Base-by-base conservation (phyloP, 371 early-diverging fungal genomes). In the Rhizopus stolonifer region DNA sequence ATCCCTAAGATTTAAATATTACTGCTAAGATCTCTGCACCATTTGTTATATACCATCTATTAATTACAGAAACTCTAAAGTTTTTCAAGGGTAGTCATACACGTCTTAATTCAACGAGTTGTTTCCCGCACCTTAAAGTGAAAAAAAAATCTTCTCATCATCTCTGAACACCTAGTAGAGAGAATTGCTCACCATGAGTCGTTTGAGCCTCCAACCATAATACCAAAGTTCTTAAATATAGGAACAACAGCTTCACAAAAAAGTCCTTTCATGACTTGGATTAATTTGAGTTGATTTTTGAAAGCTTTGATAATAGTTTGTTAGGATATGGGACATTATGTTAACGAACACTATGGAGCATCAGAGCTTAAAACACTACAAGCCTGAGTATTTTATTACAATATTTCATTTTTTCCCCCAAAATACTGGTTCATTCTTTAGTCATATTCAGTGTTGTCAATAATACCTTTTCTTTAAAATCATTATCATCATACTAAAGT, bases 251-350 rank as follows among this genome's bases (percentile, higher is more conserved):
- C 19, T 21, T 54, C 46, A 46, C 46, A n/a, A n/a, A 17, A 54
- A 54, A 18, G 46, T 46, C 8, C 42, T 38, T 40, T 54, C 32
- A 21, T 47, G 47, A 48, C 23, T 31, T n/a, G n/a, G 19, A 22
- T 48, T 39, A 11, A 47, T 29, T 23, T 21, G 43, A n/a, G 48
- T 48, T 15, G 43, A 22, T 55, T 48, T 40, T 42, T 32, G 29
- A 9, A 47, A 42, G 17, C 21, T 40, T 40, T 54, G 54, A 26
- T 54, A 46, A 29, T 54, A 54, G 29, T 46, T 39, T 3, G 47
- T 38, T 8, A 54, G 21, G 19, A 54, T 38, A 39, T 54, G 46
- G 13, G 46, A 31, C 54, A 54, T 46, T 47, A 54, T 54, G n/a
- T 54, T 47, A 17, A 53, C 45, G 36, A 53, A 46, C n/a, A 46